phyloP scores from a whole-genome alignment of 1,284 basidiomycete species.

The Cerioporus squamosus region DNA sequence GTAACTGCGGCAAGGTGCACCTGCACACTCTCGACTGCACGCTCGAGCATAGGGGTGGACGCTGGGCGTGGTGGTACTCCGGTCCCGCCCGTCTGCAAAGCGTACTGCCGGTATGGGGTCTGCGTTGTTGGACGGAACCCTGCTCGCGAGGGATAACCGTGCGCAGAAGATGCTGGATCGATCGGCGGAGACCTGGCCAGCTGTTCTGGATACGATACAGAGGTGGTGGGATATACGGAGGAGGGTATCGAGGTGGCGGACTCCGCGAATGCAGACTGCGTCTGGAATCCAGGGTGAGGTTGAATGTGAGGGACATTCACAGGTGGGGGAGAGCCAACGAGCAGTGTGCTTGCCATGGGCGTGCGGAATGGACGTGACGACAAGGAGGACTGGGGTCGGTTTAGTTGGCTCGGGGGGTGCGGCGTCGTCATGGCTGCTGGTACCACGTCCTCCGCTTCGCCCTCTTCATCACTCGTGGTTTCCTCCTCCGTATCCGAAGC shows the following conservation, averaged over 20 bases:
- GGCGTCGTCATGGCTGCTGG: slow-evolving; percentile 38
- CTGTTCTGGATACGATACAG: slow-evolving; percentile 40
- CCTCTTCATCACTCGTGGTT: slow-evolving; percentile 47
- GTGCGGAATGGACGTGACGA: slow-evolving; percentile 79
- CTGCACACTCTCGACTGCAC: slow-evolving; percentile 84
- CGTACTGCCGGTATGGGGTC: slow-evolving; percentile 41
- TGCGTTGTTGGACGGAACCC: slow-evolving; percentile 41
- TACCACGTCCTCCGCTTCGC: slow-evolving; percentile 45
- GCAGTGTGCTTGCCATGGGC: slow-evolving; percentile 66
- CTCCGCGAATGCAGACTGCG: slow-evolving; percentile 72
- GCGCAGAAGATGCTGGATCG: slow-evolving; percentile 38
- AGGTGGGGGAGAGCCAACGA: slow-evolving; percentile 58
- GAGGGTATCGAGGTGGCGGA: slow-evolving; percentile 45
- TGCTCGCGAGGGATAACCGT: slow-evolving; percentile 24
- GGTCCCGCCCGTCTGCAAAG: slow-evolving; percentile 15
- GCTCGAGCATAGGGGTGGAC: slow-evolving; percentile 53
- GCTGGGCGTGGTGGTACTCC: slow-evolving; percentile 28
- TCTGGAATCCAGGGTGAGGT: slow-evolving; percentile 73
- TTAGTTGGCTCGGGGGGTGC: slow-evolving; percentile 41
- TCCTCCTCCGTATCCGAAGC: slow-evolving; percentile 38
- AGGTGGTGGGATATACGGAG: slow-evolving; percentile 37
- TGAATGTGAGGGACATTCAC: slow-evolving; percentile 51
- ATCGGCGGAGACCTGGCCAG: slow-evolving; percentile 28
- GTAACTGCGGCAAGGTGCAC: slow-evolving; percentile 88
- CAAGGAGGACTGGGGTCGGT: slow-evolving; percentile 70